Base-by-base conservation (phyloP, 2,329 filamentous ascomycete genomes). In the Verticillium tricorpus region DNA sequence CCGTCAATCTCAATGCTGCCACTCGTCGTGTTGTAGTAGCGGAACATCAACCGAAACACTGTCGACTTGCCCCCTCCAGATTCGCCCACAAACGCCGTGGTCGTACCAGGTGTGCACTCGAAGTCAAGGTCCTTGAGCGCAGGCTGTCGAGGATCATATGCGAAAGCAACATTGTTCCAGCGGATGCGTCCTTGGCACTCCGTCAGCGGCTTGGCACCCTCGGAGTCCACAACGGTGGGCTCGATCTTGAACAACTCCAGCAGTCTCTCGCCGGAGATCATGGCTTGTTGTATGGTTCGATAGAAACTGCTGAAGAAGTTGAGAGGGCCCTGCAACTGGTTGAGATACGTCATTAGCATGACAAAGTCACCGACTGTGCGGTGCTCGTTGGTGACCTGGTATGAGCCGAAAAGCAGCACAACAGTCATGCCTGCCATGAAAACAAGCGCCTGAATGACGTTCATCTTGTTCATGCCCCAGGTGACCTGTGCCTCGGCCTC, bases 31-130 rank as follows among this genome's bases (percentile, higher is more conserved):
- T 97, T 96, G 80, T 98, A 99, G 76, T 97, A 99, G 19, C 95
- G 90, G 82, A 97, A 98, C 73, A 99, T 88, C 57, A 98, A 85
- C 58, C 95, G 90, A 80, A 99, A 97, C 31, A 99, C 85, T 0
- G 95, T 99, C 2, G 94, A 98, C 76, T 99, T 99, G 67, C 95
- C 95, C 63, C 95, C 95, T 56, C 95, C 95, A 35, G 94, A 98
- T 74, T 98, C 94, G 66, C 95, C 95, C 19, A 99, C 95, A 66
- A 99, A 89, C 0, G 95, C 95, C 6, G 94, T 99, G 0, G 93
- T 98, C 1, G 93, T 97, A 59, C 95, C 95, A 2, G 95, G 93
- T 19, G 81, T 79, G 74, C 93, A 97, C 65, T 89, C 88, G 75
- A 99, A 98, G 65, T 85, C 89, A 57, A 99, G 82, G 56, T 93